A percentile compares a stretch with the other conserved stretches of the same genome.
phyloP scores from a whole-genome alignment of 768 basidiomycete species.

The Gymnopilus junonius region DNA sequence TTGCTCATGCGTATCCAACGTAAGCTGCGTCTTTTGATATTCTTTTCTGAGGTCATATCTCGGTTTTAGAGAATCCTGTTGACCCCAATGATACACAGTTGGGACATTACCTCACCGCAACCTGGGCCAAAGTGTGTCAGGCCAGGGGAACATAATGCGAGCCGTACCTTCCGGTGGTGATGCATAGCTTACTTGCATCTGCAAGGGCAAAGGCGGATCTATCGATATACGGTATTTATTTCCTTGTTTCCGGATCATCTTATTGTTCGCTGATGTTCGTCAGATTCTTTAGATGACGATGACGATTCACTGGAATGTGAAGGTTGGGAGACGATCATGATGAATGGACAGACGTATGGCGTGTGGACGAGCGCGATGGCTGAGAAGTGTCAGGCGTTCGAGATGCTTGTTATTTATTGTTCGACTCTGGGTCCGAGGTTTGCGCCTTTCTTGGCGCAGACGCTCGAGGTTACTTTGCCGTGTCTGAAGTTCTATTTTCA shows the following conservation, averaged over 20 bases:
- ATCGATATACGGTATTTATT: conserved; percentile 63
- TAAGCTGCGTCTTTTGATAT: conserved; percentile 33
- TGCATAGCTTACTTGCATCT: conserved; percentile 75
- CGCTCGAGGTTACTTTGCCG: conserved; percentile 73
- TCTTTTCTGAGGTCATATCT: background rate
- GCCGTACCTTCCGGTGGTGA: conserved; percentile 83
- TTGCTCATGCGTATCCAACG: conserved; percentile 82
- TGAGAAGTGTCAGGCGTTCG: conserved; percentile 88
- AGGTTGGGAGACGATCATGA: conserved; percentile 78
- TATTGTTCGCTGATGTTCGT: background rate
- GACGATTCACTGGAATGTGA: conserved; percentile 61
- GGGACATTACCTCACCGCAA: conserved; percentile 78
- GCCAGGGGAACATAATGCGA: conserved; percentile 84
- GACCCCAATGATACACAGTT: conserved; percentile 77
- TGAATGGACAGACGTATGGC: conserved; percentile 78
- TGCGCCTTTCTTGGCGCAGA: conserved; percentile 73
- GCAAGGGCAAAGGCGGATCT: conserved; percentile 85
- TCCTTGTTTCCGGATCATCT: background rate
- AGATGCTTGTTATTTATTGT: conserved; percentile 83
- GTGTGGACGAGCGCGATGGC: conserved; percentile 83
- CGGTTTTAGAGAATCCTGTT: conserved; percentile 58
- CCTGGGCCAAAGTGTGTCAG: conserved; percentile 90
- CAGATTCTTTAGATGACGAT: conserved; percentile 48
- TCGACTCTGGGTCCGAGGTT: conserved; percentile 69
- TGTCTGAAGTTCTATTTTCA: conserved; percentile 80